A percentile compares a stretch with the other conserved stretches of the same genome.
These are phyloP conservation scores for Starmerella floricola DNA, from an alignment of 805 yeast species.

Conservation along the genomic window DNA sequence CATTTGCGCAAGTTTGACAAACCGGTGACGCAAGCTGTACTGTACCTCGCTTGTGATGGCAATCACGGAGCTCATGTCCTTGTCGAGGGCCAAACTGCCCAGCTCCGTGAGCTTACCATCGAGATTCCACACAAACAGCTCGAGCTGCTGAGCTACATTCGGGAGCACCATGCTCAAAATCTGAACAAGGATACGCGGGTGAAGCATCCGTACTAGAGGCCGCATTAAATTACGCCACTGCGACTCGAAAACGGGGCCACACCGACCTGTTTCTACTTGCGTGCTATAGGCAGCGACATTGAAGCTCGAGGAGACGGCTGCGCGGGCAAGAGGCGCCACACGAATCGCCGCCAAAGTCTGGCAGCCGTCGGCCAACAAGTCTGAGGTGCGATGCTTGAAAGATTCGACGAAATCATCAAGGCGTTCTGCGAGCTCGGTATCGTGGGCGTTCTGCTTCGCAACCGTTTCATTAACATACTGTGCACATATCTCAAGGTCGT, in stretches of 20 bases:
- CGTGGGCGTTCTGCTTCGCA: conserved; percentile 11
- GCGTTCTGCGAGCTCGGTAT: background rate
- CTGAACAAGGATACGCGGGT: conserved; percentile 39
- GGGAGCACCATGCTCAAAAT: conserved; percentile 42
- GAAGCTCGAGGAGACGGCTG: conserved; percentile 31
- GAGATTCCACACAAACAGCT: conserved; percentile 53
- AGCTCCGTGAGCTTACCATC: conserved; percentile 62
- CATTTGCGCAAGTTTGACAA: conserved; percentile 71
- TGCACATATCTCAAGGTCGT: conserved; percentile 55
- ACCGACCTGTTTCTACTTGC: background rate
- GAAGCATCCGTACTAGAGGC: conserved; percentile 53
- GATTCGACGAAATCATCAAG: conserved; percentile 25
- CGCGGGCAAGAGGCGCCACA: conserved; percentile 30
- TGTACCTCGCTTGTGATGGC: conserved; percentile 52
- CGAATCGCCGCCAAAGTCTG: conserved; percentile 29
- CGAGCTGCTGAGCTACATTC: conserved; percentile 45
- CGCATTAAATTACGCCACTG: conserved; percentile 54
- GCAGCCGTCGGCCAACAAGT: conserved; percentile 36
- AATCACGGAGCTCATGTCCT: conserved; percentile 64
- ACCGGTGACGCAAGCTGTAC: conserved; percentile 64
- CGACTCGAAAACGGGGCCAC: conserved; percentile 36
- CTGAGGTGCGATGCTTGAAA: conserved; percentile 29
- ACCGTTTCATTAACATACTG: conserved; percentile 38
- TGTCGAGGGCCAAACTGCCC: conserved; percentile 74
- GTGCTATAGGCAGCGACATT: conserved; percentile 19